phyloP scores from a whole-genome alignment of 1,284 basidiomycete species.

The Ustilago shanxiensis region DNA sequence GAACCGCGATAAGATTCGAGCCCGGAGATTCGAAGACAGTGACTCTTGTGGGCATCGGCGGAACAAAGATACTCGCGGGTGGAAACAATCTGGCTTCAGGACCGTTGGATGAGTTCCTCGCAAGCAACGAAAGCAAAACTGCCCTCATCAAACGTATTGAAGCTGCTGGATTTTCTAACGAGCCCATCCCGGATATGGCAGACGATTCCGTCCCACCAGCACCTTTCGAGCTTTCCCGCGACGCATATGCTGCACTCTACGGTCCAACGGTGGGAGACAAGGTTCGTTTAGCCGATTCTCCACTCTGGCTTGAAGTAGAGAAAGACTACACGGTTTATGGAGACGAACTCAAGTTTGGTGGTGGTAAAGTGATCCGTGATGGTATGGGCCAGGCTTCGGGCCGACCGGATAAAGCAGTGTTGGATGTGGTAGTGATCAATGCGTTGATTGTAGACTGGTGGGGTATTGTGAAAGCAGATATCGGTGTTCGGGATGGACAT shows the following conservation, averaged over 20 bases:
- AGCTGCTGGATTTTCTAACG: slow-evolving; percentile 54
- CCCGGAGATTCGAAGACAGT: slow-evolving; percentile 91
- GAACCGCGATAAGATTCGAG: slow-evolving; percentile 96
- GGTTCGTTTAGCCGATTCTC: slow-evolving; percentile 88
- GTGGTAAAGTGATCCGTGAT: slow-evolving; percentile 73
- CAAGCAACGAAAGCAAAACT: slow-evolving; percentile 14
- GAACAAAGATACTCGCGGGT: slow-evolving; percentile 75
- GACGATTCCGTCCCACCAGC: slow-evolving; percentile 24
- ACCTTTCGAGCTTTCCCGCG: slow-evolving; percentile 53
- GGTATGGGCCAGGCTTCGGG: slow-evolving; percentile 84
- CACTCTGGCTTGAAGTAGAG: slow-evolving; percentile 93
- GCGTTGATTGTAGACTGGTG: slow-evolving; percentile 94
- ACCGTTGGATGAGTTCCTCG: slow-evolving; percentile 39
- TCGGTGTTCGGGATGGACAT: slow-evolving; percentile 86
- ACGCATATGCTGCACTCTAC: slow-evolving; percentile 63
- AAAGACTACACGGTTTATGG: slow-evolving; percentile 85
- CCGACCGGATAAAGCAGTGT: slow-evolving; percentile 77
- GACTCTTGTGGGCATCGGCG: slow-evolving; percentile 83
- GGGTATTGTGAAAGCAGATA: slow-evolving; percentile 98
- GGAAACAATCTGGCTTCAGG: slow-evolving; percentile 78
- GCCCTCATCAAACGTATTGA: slow-evolving; percentile 42
- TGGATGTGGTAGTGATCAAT: slow-evolving; percentile 95
- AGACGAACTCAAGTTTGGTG: slow-evolving; percentile 95
- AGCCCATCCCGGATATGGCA: slow-evolving; percentile 25
- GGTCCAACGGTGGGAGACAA: slow-evolving; percentile 93